Conservation (phyloP, 116 monocot species). For the Trichopus zeylanicus region DNA sequence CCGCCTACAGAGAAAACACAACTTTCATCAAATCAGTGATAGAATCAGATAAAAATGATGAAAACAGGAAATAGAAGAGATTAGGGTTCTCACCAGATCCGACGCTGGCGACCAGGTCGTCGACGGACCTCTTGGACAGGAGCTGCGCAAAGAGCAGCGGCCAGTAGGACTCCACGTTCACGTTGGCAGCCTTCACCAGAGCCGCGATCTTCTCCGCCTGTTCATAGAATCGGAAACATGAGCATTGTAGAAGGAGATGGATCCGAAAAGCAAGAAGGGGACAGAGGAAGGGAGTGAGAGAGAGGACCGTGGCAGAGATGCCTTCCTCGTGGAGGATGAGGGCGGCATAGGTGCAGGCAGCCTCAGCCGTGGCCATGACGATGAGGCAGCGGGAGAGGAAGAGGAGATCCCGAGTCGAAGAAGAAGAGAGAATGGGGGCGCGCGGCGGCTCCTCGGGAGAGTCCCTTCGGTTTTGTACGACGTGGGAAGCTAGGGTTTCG, state of each 20-base stretch:
- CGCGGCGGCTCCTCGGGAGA: no score
- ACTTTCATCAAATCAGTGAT: neutral
- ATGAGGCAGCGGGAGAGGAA: neutral
- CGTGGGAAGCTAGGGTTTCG: no score
- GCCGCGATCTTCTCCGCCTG: constrained; percentile 60
- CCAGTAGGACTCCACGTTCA: constrained; percentile 53
- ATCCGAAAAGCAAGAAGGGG: no score
- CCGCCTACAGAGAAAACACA: constrained; percentile 17
- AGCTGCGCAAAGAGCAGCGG: constrained; percentile 50
- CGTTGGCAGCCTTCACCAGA: constrained; percentile 44
- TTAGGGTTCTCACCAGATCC: constrained; percentile 33
- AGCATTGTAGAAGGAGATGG: no score
- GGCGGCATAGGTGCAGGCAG: constrained; percentile 35
- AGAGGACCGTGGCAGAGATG: constrained; percentile 26
- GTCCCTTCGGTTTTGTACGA: no score
- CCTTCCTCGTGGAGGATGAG: constrained; percentile 40
- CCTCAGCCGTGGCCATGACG: constrained; percentile 19
- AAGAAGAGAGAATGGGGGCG: neutral
- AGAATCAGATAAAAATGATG: neutral
- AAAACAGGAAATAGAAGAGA: neutral
- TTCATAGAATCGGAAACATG: neutral
- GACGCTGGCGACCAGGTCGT: constrained; percentile 44
- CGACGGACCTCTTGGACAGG: constrained; percentile 40
- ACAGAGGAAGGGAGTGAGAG: neutral
- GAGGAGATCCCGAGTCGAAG: neutral